Conservation (phyloP, 75 land plant genomes). For the Selaginella tamariscina region DNA sequence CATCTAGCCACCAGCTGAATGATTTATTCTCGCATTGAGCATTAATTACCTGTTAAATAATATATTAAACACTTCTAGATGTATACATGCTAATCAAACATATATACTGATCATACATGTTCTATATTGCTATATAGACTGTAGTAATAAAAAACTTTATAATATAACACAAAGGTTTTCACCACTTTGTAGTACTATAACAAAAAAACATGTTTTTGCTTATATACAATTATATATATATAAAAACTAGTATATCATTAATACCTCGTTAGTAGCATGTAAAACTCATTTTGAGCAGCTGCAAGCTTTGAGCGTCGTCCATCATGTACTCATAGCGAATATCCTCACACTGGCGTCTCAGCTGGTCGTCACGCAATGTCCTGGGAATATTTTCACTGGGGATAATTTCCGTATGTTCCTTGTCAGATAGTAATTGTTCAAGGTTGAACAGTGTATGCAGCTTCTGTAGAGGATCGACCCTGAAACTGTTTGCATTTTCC, state of each 20-base stretch:
- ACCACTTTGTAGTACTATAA: background rate
- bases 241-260: background rate
- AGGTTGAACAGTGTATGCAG: constrained; percentile 84
- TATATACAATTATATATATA: background rate
- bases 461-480: constrained; percentile 78
- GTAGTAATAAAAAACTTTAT: constrained; percentile 18
- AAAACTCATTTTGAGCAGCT: constrained; percentile 58
- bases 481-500: constrained; percentile 60
- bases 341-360: constrained; percentile 41
- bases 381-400: constrained; percentile 19
- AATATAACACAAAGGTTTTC: constrained; percentile 14
- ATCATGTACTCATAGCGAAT: constrained; percentile 57
- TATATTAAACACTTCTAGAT: background rate
- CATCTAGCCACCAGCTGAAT: constrained; percentile 73
- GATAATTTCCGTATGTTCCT: background rate
- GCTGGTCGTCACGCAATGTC: constrained; percentile 27
- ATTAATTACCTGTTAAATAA: constrained; percentile 17
- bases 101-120: constrained; percentile 12
- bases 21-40: constrained; percentile 4
- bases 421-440: constrained; percentile 32
- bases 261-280: constrained; percentile 51
- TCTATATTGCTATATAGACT: constrained; percentile 17
- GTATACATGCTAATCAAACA: background rate
- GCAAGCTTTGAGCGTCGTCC: constrained; percentile 50
- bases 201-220: constrained; percentile 1